Conservation (phyloP, 257 asterid genomes). For the Galeopsis tetrahit region DNA sequence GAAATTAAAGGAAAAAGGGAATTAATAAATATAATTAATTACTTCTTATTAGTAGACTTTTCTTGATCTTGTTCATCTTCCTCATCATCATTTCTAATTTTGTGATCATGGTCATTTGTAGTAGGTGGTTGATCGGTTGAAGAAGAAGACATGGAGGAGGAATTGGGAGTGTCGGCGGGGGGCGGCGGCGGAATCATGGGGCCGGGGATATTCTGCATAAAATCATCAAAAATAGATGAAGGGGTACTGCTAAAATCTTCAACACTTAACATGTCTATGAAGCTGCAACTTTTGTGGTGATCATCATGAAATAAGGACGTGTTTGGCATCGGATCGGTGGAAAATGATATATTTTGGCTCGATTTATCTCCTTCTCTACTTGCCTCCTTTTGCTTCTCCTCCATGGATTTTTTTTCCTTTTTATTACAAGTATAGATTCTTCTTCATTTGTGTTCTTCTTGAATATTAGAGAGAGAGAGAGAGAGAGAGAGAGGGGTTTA, state of each 20-base stretch:
- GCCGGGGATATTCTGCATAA: slow-evolving; percentile 30
- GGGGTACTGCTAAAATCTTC: slow-evolving; percentile 41
- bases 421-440: slow-evolving; percentile 44
- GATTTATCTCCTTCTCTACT: slow-evolving; percentile 9
- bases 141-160: slow-evolving; percentile 63
- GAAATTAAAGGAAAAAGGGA: background rate
- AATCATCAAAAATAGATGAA: slow-evolving; percentile 43
- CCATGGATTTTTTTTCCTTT: slow-evolving; percentile 40
- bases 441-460: slow-evolving; percentile 35
- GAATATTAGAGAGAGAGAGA: slow-evolving; percentile 27
- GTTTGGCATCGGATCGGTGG: slow-evolving; percentile 34
- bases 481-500: slow-evolving; percentile 29
- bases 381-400: slow-evolving; percentile 32
- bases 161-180: slow-evolving; percentile 39
- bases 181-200: background rate
- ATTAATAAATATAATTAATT: slow-evolving; percentile 1
- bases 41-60: slow-evolving; percentile 62
- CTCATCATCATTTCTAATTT: slow-evolving; percentile 22
- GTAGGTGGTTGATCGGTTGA: slow-evolving; percentile 58
- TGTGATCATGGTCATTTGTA: slow-evolving; percentile 40
- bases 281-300: slow-evolving; percentile 27
- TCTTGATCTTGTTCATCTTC: slow-evolving; percentile 26
- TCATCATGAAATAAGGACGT: background rate
- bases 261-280: slow-evolving; percentile 39
- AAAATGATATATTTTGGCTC: slow-evolving; percentile 23